phyloP scores from a whole-genome alignment of 768 basidiomycete genomes.

The Gloeopeniophorella convolvens region DNA sequence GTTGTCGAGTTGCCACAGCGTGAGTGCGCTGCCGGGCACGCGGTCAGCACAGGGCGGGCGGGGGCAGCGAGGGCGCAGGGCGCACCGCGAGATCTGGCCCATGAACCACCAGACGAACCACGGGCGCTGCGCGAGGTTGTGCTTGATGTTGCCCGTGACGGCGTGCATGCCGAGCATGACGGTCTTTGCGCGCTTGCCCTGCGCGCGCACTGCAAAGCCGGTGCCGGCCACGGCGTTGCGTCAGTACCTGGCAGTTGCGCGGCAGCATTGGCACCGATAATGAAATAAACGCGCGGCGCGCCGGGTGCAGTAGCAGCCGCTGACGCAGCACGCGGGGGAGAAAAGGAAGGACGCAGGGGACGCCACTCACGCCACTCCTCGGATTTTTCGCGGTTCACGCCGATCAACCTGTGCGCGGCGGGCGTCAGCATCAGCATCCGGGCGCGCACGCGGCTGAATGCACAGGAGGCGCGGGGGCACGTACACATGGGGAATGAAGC shows the following conservation, averaged over 20 bases:
- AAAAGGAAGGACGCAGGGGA: neutral
- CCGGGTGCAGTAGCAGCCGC: conserved; percentile 21
- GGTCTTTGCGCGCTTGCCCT: conserved; percentile 39
- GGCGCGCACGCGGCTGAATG: neutral
- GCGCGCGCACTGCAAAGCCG: conserved; percentile 10
- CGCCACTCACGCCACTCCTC: conserved; percentile 58
- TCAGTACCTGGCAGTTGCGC: conserved; percentile 3
- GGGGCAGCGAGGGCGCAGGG: no score
- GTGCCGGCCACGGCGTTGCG: neutral
- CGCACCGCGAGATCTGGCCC: conserved; percentile 54
- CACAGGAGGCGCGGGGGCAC: conserved; percentile 35
- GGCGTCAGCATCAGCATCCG: conserved; percentile 34
- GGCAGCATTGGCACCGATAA: no score
- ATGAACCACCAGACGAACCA: conserved; percentile 70
- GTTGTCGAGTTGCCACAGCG: conserved; percentile 51
- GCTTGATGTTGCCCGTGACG: conserved; percentile 43
- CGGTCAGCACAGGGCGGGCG: no score
- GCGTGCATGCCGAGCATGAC: conserved; percentile 50
- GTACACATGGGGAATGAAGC: conserved; percentile 52
- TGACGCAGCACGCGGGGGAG: no score
- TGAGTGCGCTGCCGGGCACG: conserved; percentile 51
- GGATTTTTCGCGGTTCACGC: conserved; percentile 42
- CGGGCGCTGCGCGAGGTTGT: conserved; percentile 47
- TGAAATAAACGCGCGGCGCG: no score
- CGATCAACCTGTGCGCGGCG: conserved; percentile 31